Percentiles rank a stretch among this genome's conserved stretches.
Conservation (phyloP, 2,329 filamentous ascomycete species). For the Trichoderma sp. region DNA sequence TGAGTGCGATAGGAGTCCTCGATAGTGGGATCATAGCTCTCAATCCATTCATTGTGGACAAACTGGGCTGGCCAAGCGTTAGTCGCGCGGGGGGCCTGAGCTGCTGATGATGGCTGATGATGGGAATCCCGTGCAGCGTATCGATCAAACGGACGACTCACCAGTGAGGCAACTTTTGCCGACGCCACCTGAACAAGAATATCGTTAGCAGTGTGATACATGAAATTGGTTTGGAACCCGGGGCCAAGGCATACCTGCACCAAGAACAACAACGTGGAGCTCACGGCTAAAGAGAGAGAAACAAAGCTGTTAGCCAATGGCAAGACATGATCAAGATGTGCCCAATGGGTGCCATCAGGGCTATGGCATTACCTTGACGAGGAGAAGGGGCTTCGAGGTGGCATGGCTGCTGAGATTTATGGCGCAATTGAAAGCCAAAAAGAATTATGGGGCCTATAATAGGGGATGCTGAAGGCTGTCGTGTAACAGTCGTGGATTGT, state of each 20-base stretch:
- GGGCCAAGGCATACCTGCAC: constrained; percentile 62
- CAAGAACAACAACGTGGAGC: constrained; percentile 80
- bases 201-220: constrained; percentile 29
- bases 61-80: constrained; percentile 69
- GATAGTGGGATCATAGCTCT: constrained; percentile 79
- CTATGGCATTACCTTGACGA: constrained; percentile 32
- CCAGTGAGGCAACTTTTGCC: constrained; percentile 91
- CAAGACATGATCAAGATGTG: background rate
- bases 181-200: constrained; percentile 76
- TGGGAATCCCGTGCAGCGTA: background rate
- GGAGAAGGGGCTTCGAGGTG: constrained; percentile 35
- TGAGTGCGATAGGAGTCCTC: constrained; percentile 77
- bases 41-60: constrained; percentile 92
- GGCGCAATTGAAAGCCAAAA: constrained; percentile 5
- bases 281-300: constrained; percentile 59
- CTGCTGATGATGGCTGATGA: background rate
- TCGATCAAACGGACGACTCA: constrained; percentile 47
- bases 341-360: background rate
- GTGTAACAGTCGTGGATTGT: background rate
- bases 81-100: constrained; percentile 26
- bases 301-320: background rate
- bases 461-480: background rate
- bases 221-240: background rate
- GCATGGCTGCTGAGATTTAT: constrained; percentile 30
- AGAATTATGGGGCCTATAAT: background rate